Evolutionary conservation across 2,329 filamentous ascomycete species (phyloP), one percentile per base, ranked within the genome.

Genomic region (Lithohypha guttulata): DNA sequence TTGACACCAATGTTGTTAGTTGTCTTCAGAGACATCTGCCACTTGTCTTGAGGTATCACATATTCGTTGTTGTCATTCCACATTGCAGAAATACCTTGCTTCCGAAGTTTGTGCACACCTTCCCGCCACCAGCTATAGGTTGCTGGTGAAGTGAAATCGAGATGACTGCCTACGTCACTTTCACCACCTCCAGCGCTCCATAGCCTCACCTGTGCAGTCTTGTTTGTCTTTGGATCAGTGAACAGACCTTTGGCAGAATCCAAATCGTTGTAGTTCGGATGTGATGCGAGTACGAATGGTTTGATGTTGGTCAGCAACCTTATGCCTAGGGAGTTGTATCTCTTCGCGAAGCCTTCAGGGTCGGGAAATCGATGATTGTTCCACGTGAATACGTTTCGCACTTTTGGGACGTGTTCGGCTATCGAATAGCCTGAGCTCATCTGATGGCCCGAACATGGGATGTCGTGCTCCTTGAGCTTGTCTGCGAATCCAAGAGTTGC

Each of bases 11-110:
- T n/a, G 14, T 31, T 36, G 7, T 11, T 4, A 4, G 18, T 8
- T 23, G 11, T 29, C 27, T 58, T 56, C 0, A 82, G 61, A 0
- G 73, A 70, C 36, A 76, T 71, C 41, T 73, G 59, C 79, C 79
- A 84, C 17, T 70, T 64, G 43, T 84, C 80, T 44, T 73, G 66
- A 0, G 75, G 69, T 2, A 81, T 66, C 1, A 74, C 77, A 55
- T 83, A 84, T 55, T 84, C 80, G 48, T 84, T 84, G 58, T 84
- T 84, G 54, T 84, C 80, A 48, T 84, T 84, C 80, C 81, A 84
- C 61, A 84, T 82, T 33, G 70, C 79, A 48, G 83, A 79, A 41
- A 84, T 79, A 1, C 79, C 79, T 6, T 73, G 60, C 18, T 71
- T 61, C 39, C 74, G 74, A 1, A 84, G 64, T 34, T 67, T 69